phyloP scores from a whole-genome alignment of 2,329 filamentous ascomycete species.

The Neofusicoccum parvum region DNA sequence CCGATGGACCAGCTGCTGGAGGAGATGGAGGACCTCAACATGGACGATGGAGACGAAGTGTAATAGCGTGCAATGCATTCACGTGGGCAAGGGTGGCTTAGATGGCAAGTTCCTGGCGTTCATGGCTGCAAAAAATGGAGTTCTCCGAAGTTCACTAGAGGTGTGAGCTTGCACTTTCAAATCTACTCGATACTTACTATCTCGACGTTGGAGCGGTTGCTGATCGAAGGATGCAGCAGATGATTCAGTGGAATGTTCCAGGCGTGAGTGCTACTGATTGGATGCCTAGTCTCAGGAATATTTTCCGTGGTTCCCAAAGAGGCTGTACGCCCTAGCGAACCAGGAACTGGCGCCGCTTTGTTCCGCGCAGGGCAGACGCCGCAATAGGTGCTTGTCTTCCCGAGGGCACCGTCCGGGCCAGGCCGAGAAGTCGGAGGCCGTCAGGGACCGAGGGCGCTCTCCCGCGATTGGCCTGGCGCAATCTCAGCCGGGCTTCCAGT shows the following conservation, averaged over 20 bases:
- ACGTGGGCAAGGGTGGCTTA: not conserved
- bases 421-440: not conserved
- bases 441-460: not conserved
- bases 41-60: conserved; percentile 55
- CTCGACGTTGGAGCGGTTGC: not conserved
- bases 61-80: not conserved
- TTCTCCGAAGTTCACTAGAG: conserved; percentile 1
- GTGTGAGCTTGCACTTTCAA: not conserved
- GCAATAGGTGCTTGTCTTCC: not conserved
- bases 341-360: not conserved
- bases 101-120: not conserved
- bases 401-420: not conserved
- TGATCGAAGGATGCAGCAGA: not conserved
- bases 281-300: not conserved
- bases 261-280: not conserved
- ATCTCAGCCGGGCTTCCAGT: not conserved
- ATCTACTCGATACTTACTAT: not conserved
- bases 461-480: not conserved
- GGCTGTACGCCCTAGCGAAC: not conserved
- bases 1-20: conserved; percentile 70
- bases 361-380: not conserved
- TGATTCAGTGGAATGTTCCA: not conserved
- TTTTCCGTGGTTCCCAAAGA: not conserved
- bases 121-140: conserved; percentile 8
- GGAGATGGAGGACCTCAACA: conserved; percentile 86